These are phyloP conservation scores for Russula earlei DNA, from an alignment of 768 basidiomycete genomes.

Conservation along the genomic window DNA sequence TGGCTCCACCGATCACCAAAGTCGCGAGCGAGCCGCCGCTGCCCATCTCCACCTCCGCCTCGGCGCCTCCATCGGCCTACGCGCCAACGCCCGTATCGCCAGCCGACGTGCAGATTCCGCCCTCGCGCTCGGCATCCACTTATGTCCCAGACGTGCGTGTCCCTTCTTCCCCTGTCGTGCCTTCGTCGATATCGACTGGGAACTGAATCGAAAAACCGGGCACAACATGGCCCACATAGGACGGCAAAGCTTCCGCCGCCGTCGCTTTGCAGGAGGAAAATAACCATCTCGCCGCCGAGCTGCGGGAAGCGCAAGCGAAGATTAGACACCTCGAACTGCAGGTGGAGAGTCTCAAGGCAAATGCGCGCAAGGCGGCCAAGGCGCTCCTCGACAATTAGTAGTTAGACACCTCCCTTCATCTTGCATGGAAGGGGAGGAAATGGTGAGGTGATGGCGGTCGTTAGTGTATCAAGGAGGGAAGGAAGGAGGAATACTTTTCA, in stretches of 20 bases:
- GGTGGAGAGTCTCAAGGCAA: constrained; percentile 64
- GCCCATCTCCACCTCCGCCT: neutral
- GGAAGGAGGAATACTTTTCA: too few species aligned
- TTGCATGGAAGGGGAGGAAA: neutral
- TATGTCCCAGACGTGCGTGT: constrained; percentile 28
- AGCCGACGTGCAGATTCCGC: constrained; percentile 20
- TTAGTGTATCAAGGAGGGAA: too few species aligned
- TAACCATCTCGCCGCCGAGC: constrained; percentile 47
- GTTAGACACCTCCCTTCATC: constrained; percentile 3
- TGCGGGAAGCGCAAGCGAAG: constrained; percentile 72
- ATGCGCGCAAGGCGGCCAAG: constrained; percentile 68
- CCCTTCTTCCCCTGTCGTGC: neutral
- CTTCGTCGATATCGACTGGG: too few species aligned
- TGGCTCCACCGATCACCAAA: constrained; percentile 20
- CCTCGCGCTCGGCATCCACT: constrained; percentile 18
- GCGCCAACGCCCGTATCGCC: constrained; percentile 6
- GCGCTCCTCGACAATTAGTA: constrained; percentile 34
- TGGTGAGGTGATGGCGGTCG: neutral
- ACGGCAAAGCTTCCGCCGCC: constrained; percentile 20
- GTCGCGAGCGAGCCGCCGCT: constrained; percentile 6
- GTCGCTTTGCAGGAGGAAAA: constrained; percentile 47
- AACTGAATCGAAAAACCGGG: too few species aligned
- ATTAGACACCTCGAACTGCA: constrained; percentile 82
- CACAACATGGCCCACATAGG: too few species aligned
- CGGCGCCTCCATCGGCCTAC: neutral